Evolutionary conservation across 2,329 filamentous ascomycete genomes (phyloP).

Genomic region (Cercospora zeae-maydis): DNA sequence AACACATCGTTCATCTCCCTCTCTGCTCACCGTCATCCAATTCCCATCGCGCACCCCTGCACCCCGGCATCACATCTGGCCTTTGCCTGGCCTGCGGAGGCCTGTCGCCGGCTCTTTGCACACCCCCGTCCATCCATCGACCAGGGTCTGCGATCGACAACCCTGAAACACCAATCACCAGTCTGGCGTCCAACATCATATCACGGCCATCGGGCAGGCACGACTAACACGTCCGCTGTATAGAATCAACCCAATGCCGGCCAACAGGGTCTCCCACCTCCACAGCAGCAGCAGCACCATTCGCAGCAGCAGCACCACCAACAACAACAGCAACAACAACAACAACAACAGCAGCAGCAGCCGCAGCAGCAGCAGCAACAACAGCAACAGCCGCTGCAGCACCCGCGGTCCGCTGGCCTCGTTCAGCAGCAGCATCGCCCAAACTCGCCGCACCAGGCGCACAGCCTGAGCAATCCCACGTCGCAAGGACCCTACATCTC

Average conservation of each 20-base stretch:
- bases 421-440: slow-evolving; percentile 61
- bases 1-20: slow-evolving; percentile 5
- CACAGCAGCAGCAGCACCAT: slow-evolving; percentile 62
- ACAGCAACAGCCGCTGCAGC: slow-evolving; percentile 57
- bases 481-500: slow-evolving; percentile 62
- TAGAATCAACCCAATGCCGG: slow-evolving; percentile 33
- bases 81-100: slow-evolving; percentile 10
- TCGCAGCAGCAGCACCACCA: slow-evolving; percentile 55
- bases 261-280: slow-evolving; percentile 64
- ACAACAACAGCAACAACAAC: not conserved
- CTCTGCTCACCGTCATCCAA: slow-evolving; percentile 4
- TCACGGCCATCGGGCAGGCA: slow-evolving; percentile 16
- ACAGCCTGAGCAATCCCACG: slow-evolving; percentile 54
- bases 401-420: slow-evolving; percentile 68
- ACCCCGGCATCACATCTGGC: slow-evolving; percentile 12
- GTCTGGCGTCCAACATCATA: slow-evolving; percentile 15
- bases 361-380: slow-evolving; percentile 29
- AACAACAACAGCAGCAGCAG: slow-evolving; percentile 54
- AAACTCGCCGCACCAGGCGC: slow-evolving; percentile 60
- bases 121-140: slow-evolving; percentile 11
- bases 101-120: slow-evolving; percentile 8
- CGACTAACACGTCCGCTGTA: slow-evolving; percentile 21
- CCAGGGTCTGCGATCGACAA: slow-evolving; percentile 18
- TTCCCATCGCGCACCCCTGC: slow-evolving; percentile 13
- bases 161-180: slow-evolving; percentile 21